A percentile compares a stretch with the other conserved stretches of the same genome.
Conservation (phyloP, 2,329 filamentous ascomycete species). For the Colletotrichum higginsianum region DNA sequence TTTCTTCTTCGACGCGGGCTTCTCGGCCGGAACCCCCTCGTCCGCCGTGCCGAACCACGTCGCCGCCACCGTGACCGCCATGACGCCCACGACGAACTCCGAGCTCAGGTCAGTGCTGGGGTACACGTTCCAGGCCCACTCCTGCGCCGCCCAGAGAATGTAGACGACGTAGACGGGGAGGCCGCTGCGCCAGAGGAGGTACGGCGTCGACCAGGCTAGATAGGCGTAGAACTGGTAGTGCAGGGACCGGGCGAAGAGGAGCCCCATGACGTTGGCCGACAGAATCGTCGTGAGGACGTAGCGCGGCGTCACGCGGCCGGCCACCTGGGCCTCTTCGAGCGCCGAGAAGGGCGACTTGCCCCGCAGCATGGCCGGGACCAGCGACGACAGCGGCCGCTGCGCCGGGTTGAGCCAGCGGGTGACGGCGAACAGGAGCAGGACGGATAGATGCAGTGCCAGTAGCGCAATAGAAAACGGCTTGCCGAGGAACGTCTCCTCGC, state of each 20-base stretch:
- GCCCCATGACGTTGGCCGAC: constrained; percentile 81
- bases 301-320: constrained; percentile 73
- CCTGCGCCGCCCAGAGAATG: constrained; percentile 81
- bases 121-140: constrained; percentile 95
- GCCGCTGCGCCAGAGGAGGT: constrained; percentile 85
- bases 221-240: constrained; percentile 98
- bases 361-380: constrained; percentile 63
- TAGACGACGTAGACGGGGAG: constrained; percentile 78
- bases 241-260: constrained; percentile 88
- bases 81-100: constrained; percentile 75
- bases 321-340: constrained; percentile 70
- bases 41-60: constrained; percentile 72
- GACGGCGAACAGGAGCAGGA: constrained; percentile 77
- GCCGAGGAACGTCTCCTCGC: constrained; percentile 83
- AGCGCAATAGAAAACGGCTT: constrained; percentile 77
- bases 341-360: constrained; percentile 61
- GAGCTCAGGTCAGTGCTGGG: constrained; percentile 78
- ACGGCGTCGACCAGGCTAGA: constrained; percentile 90
- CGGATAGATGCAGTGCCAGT: constrained; percentile 73
- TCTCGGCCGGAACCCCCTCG: constrained; percentile 50
- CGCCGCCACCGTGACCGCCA: constrained; percentile 76
- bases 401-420: constrained; percentile 82
- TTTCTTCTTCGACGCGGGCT: constrained; percentile 45
- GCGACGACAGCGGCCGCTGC: constrained; percentile 68
- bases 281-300: constrained; percentile 85